These are phyloP conservation scores for Clohesyomyces aquaticus DNA, from an alignment of 495 filamentous ascomycete species.

Conservation along the genomic window DNA sequence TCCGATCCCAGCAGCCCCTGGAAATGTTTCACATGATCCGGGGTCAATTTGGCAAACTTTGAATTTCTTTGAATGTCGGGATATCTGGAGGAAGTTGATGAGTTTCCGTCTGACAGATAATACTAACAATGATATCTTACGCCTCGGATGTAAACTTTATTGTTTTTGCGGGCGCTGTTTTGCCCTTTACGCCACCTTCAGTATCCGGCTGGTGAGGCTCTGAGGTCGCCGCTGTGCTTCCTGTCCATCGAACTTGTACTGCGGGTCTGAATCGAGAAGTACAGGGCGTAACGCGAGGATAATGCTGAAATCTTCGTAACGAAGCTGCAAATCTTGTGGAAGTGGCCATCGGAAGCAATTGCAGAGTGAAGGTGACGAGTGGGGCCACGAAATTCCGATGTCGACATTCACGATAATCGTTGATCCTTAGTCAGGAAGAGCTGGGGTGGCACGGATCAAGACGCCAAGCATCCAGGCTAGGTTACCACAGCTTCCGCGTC, in stretches of 20 bases:
- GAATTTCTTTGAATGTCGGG: constrained; percentile 78
- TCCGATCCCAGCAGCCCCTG: constrained; percentile 70
- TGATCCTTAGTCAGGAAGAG: background rate
- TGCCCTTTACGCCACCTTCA: constrained; percentile 43
- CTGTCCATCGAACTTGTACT: constrained; percentile 35
- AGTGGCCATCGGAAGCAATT: constrained; percentile 36
- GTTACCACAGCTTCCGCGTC: no score
- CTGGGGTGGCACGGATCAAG: constrained; percentile 35
- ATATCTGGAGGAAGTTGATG: constrained; percentile 55
- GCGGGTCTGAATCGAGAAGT: constrained; percentile 20
- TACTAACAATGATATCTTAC: constrained; percentile 44
- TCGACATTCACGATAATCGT: constrained; percentile 4
- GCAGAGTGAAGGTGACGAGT: background rate
- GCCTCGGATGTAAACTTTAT: constrained; percentile 79
- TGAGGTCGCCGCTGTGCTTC: constrained; percentile 47
- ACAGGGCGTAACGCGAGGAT: constrained; percentile 10
- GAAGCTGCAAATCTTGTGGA: constrained; percentile 29
- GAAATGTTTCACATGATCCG: constrained; percentile 81
- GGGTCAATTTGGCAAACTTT: constrained; percentile 67
- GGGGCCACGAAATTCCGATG: background rate
- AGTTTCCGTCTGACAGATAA: background rate
- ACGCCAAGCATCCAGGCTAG: no score
- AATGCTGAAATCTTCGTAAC: constrained; percentile 29
- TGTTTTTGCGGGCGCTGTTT: constrained; percentile 51
- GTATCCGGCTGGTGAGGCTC: constrained; percentile 47